Conservation (phyloP, 2,329 filamentous ascomycete species). For the Fusarium fujikuroi region DNA sequence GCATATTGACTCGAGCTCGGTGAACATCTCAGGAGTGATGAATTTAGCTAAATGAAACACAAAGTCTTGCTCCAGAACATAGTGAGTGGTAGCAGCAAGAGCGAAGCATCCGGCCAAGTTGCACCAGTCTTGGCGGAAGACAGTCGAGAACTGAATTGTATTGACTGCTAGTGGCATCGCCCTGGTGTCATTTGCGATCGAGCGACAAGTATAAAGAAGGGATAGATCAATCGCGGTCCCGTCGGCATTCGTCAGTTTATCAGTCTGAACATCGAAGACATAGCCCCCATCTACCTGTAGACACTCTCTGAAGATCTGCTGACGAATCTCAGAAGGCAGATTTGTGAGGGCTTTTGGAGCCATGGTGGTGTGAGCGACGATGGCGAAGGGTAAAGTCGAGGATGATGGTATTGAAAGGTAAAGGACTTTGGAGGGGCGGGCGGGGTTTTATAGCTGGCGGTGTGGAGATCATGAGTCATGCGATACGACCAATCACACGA, state of each 20-base stretch:
- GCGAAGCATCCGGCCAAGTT: constrained; percentile 4
- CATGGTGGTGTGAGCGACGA: background rate
- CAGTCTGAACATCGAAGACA: background rate
- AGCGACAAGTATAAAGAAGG: constrained; percentile 30
- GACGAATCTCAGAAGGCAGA: constrained; percentile 17
- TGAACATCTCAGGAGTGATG: constrained; percentile 7
- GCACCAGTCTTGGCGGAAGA: constrained; percentile 3
- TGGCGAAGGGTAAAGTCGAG: background rate
- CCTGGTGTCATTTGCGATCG: constrained; percentile 2
- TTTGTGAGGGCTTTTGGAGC: background rate
- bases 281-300: constrained; percentile 20
- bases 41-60: background rate
- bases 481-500: background rate
- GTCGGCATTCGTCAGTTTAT: constrained; percentile 7
- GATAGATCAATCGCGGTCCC: constrained; percentile 10
- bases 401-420: background rate
- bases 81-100: background rate
- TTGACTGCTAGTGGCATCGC: constrained; percentile 3
- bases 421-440: background rate
- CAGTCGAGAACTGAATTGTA: constrained; percentile 17
- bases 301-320: constrained; percentile 19
- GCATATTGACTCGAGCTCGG: background rate
- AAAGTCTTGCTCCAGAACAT: background rate
- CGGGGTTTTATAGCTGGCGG: background rate
- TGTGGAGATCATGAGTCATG: background rate